These are phyloP conservation scores for Marasmius sp. DNA, from an alignment of 1,284 basidiomycete species.

Conservation along the genomic window DNA sequence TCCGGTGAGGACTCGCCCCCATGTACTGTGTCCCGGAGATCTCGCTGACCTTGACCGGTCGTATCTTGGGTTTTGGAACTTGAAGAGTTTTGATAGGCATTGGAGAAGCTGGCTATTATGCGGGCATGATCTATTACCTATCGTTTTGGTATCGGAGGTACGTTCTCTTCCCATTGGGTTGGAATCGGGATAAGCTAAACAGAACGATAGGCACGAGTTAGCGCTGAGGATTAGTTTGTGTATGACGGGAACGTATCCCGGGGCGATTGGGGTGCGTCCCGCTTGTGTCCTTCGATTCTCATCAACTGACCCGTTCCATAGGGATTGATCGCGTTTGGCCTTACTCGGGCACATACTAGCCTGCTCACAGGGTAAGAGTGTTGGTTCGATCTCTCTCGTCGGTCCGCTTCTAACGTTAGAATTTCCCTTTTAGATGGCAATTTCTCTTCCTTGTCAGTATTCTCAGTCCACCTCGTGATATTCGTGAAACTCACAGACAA, in stretches of 20 bases:
- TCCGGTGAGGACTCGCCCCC: conserved; percentile 34
- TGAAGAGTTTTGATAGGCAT: conserved; percentile 46
- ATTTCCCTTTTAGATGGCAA: conserved; percentile 42
- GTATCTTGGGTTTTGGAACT: too few species aligned
- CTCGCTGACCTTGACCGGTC: not conserved
- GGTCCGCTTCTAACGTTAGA: not conserved
- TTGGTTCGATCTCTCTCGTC: not conserved
- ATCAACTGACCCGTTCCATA: conserved; percentile 15
- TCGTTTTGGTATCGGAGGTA: conserved; percentile 54
- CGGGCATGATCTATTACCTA: conserved; percentile 58
- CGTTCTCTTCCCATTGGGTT: conserved; percentile 22
- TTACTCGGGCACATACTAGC: conserved; percentile 48
- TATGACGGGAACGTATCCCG: conserved; percentile 55
- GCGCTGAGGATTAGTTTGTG: conserved; percentile 54
- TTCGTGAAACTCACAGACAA: too few species aligned
- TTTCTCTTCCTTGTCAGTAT: conserved; percentile 50
- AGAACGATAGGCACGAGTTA: conserved; percentile 41
- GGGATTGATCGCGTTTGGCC: conserved; percentile 54
- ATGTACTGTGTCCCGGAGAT: not conserved
- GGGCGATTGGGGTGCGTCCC: conserved; percentile 47
- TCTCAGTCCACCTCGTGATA: not conserved
- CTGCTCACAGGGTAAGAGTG: conserved; percentile 39
- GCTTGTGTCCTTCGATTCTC: not conserved
- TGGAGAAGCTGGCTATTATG: conserved; percentile 50
- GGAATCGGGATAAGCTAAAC: not conserved